Percentiles rank a stretch among this genome's conserved stretches.
These are phyloP conservation scores for Epichloe festucae DNA, from an alignment of 2,329 filamentous ascomycete genomes.

Conservation along the genomic window DNA sequence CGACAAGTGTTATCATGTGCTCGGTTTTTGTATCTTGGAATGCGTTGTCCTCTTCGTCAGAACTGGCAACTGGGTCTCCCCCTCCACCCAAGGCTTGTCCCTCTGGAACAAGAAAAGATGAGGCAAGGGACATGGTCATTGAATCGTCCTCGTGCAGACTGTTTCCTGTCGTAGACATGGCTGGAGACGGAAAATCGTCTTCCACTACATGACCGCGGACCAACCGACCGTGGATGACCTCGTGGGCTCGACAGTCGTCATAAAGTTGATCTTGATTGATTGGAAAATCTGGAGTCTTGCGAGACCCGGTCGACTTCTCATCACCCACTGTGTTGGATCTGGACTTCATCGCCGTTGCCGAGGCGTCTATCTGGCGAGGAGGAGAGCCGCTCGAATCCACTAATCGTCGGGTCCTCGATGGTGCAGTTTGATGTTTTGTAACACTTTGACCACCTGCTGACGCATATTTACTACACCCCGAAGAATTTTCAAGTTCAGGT, in stretches of 20 bases:
- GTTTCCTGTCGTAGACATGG: constrained; percentile 54
- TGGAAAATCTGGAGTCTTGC: constrained; percentile 14
- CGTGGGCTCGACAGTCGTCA: constrained; percentile 68
- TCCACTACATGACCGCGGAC: constrained; percentile 93
- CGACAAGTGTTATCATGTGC: constrained; percentile 94
- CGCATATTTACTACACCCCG: constrained; percentile 10
- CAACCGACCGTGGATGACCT: constrained; percentile 83
- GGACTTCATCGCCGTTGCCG: constrained; percentile 6
- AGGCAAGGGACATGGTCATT: constrained; percentile 69
- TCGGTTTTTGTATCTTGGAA: constrained; percentile 70
- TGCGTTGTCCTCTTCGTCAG: constrained; percentile 89
- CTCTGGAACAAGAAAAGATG: constrained; percentile 62
- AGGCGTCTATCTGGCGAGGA: constrained; percentile 14
- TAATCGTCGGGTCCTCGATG: constrained; percentile 9
- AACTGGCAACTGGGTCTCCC: constrained; percentile 67
- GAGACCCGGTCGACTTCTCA: constrained; percentile 11
- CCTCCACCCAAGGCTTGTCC: constrained; percentile 65
- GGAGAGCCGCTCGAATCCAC: constrained; percentile 33
- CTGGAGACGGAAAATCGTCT: constrained; percentile 76
- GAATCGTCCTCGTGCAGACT: constrained; percentile 60
- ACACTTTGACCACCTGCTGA: constrained; percentile 10
- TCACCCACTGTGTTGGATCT: constrained; percentile 7
- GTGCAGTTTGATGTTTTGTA: constrained; percentile 10
- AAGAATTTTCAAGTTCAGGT: constrained; percentile 24
- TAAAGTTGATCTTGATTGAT: constrained; percentile 38